Conservation (phyloP, 441 rosid species). For the Isatis lusitanica region DNA sequence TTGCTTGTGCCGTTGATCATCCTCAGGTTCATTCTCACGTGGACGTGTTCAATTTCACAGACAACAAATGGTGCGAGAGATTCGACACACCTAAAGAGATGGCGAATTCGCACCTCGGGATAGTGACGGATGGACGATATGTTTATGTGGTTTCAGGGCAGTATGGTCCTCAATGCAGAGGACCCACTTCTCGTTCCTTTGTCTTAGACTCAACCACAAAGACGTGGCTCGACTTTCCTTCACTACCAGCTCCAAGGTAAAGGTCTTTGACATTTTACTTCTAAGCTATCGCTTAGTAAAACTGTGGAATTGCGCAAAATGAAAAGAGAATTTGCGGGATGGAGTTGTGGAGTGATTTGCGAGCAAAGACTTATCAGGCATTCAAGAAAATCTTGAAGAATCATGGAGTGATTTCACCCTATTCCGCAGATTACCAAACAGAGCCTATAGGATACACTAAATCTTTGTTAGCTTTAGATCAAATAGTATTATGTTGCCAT, state of each 20-base stretch:
- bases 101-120: slow-evolving; percentile 88
- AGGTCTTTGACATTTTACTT: too few relatives aligned
- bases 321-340: not conserved
- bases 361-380: too few relatives aligned
- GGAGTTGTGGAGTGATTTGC: not conserved
- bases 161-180: slow-evolving; percentile 79
- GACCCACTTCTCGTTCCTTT: slow-evolving; percentile 57
- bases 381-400: not conserved
- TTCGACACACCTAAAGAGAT: slow-evolving; percentile 70
- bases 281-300: not conserved
- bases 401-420: not conserved
- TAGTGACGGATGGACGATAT: slow-evolving; percentile 74
- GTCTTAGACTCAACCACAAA: slow-evolving; percentile 63
- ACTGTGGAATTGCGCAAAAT: not conserved
- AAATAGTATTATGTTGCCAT: not conserved
- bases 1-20: not conserved
- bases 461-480: not conserved
- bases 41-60: slow-evolving; percentile 73
- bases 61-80: slow-evolving; percentile 65
- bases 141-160: slow-evolving; percentile 80
- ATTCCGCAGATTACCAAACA: not conserved
- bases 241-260: slow-evolving; percentile 76
- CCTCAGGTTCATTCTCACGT: slow-evolving; percentile 82
- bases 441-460: not conserved
- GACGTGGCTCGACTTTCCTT: slow-evolving; percentile 60